Evolutionary conservation across 1,284 basidiomycete genomes (phyloP), one percentile per base, ranked within the genome.

Genomic region (Testicularia cyperi): DNA sequence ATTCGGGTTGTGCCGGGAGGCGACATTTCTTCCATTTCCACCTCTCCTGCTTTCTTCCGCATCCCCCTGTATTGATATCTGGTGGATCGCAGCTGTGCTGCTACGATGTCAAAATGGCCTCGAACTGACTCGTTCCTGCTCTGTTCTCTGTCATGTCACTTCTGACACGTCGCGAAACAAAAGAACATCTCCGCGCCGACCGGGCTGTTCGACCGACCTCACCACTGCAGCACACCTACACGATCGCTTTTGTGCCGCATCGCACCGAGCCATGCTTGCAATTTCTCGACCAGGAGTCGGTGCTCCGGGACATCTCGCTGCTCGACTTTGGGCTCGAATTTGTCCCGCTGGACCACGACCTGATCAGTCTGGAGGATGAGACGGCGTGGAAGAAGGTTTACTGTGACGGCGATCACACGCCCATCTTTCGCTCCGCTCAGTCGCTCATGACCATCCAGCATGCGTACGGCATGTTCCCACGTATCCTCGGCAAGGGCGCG

Each of bases 401-500:
- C 24, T 69, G 92, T 89, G 88, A 95, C 60, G 90, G 90, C n/a
- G 92, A 98, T 67, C 89, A 92, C 72, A 90, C 90, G 0, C 81
- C 87, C 9, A 82, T 97, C 19, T 95, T 86, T 74, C 87, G 95
- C 72, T 88, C 92, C 4, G 86, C 87, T 0, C 85, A 92, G 73
- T 90, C 91, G 1, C 80, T 98, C 35, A 81, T 87, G 67, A 88
- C 88, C 0, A 79, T 97, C 6, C 90, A 97, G 75, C 85, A 86
- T 60, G 81, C 90, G 2, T 94, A 87, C 74, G 94, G 91, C n/a
- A 77, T 83, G 20, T 94, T 96, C 69, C 94, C 94, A 7, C 85
- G 92, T 15, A 87, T 97, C 47, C 78, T 95, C 22, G 92, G 92
- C 28, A 97, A 98, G 78, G 95, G 94, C 8, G 87, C 95, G 72